Base-by-base conservation (phyloP, 1,139 yeast species). In the Sugiyamaella novakii region DNA sequence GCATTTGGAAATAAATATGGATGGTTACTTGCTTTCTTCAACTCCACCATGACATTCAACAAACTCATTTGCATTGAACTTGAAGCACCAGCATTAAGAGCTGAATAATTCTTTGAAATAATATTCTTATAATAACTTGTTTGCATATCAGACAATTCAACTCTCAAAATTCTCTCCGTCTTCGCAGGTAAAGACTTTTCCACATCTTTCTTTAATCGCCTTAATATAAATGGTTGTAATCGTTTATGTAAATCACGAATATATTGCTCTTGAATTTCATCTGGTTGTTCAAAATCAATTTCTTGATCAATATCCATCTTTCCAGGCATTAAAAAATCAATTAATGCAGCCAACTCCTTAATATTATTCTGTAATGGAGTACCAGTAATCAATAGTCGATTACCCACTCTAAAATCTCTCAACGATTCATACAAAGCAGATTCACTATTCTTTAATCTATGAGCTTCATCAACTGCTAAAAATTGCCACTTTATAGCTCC, bases 381-480 rank as follows among this genome's bases (percentile, higher is more conserved):
- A 71, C 99, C 99, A 3, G 99, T 94, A 58, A 94, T 94, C 55
- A 94, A 77, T 52, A 94, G 72, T 58, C 98, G 76, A 67, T 94
- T 92, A 3, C 84, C 78, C 12, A 86, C 94, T 59, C 82, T 85
- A 70, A 94, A 89, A 59, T 86, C 87, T 58, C 76, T 79, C 53
- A 94, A 76, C 1, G 96, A 84, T 64, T 91, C 97, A 64, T 92
- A 92, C 43, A 94, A 72, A 0, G 98, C 91, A 29, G 95, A 84
- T 65, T 91, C 98, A 0, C 96, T 87, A 64, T 94, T 94, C 61
- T 94, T 94, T 63, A 94, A 76, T 63, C 98, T 79, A 71, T 94
- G 99, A 2, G 98, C 99, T 71, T 94, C 99, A 68, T 94, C 99
- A 33, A 94, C 98, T 1, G 98, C 98, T 61, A 94, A 70, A 63